Conservation (phyloP, 257 asterid genomes). For the Solanum virginianum region DNA sequence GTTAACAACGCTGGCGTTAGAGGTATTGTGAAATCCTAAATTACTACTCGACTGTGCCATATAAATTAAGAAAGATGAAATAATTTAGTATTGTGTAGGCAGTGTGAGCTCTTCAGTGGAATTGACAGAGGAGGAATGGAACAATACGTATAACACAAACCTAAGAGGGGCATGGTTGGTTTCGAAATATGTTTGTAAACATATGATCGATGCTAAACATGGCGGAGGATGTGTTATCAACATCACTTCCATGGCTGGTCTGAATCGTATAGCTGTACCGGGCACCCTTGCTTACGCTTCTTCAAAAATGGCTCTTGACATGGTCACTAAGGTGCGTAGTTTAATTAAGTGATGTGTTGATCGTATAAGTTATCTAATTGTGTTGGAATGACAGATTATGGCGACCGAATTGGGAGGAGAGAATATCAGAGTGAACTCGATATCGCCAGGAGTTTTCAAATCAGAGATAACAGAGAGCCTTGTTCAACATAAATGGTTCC, state of each 20-base stretch:
- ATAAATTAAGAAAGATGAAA: no score
- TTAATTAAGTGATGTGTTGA: no score
- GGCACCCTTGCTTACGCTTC: constrained; percentile 11
- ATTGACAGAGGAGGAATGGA: constrained; percentile 20
- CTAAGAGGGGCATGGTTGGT: constrained; percentile 22
- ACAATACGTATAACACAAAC: constrained; percentile 10
- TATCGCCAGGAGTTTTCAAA: constrained; percentile 25
- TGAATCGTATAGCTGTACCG: constrained; percentile 1
- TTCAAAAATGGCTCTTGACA: constrained; percentile 11
- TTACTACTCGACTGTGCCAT: no score
- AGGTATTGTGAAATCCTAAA: not conserved
- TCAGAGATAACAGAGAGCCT: constrained; percentile 27
- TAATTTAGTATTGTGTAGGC: not conserved
- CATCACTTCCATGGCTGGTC: constrained; percentile 18
- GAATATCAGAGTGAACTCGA: constrained; percentile 28
- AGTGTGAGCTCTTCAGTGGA: constrained; percentile 10
- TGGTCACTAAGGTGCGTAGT: not conserved
- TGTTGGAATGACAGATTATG: constrained; percentile 15
- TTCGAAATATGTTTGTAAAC: constrained; percentile 13
- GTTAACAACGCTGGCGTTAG: constrained; percentile 41
- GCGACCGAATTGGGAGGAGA: constrained; percentile 21
- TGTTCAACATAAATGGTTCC: constrained; percentile 14
- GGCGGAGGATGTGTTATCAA: constrained; percentile 30
- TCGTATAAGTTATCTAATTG: not conserved
- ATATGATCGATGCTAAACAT: constrained; percentile 10